Conservation (phyloP, 805 yeast genomes). For the Wickerhamiella allomyrinae region DNA sequence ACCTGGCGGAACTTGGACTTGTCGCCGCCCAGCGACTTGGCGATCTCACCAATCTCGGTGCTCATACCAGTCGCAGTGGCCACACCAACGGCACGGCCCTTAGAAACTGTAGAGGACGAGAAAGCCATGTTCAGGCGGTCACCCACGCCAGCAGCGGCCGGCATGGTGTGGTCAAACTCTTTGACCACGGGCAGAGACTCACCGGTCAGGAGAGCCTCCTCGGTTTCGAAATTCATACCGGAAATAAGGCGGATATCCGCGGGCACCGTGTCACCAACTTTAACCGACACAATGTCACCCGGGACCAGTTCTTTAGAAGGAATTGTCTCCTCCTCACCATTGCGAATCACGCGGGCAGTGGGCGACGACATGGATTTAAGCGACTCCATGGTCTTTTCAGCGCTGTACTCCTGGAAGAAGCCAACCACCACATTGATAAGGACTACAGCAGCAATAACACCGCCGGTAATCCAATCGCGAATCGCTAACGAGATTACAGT, state of each 20-base stretch:
- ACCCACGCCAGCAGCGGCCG: conserved; percentile 88
- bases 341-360: conserved; percentile 50
- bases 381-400: conserved; percentile 70
- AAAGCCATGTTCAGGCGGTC: conserved; percentile 57
- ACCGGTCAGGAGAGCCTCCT: conserved; percentile 86
- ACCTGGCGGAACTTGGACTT: conserved; percentile 28
- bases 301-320: conserved; percentile 56
- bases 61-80: conserved; percentile 52
- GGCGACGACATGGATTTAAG: conserved; percentile 54
- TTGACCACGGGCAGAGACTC: conserved; percentile 71
- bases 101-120: conserved; percentile 53
- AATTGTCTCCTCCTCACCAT: conserved; percentile 41
- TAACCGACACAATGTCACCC: conserved; percentile 50
- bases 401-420: conserved; percentile 53
- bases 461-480: conserved; percentile 69
- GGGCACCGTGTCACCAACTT: conserved; percentile 63
- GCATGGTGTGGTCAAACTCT: conserved; percentile 42
- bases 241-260: conserved; percentile 54
- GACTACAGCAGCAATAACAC: conserved; percentile 60
- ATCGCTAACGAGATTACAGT: conserved; percentile 61
- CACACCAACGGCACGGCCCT: conserved; percentile 62
- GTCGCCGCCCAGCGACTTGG: conserved; percentile 38
- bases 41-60: conserved; percentile 67
- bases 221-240: conserved; percentile 54
- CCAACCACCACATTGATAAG: conserved; percentile 52